Base-by-base conservation (phyloP, 2,329 filamentous ascomycete species). In the Zalaria obscura region DNA sequence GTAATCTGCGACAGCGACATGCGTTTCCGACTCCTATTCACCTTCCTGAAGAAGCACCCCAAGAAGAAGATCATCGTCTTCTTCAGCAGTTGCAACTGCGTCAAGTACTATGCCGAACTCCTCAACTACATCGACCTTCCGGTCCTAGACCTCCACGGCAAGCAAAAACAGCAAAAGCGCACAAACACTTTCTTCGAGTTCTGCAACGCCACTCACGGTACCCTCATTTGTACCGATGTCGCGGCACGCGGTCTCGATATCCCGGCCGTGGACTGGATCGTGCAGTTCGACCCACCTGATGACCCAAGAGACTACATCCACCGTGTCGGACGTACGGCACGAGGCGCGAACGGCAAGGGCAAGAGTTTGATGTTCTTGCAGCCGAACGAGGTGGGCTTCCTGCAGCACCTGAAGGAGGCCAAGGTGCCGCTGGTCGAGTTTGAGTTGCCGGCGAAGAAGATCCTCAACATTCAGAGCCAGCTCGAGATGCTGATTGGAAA, bases 131-230 rank as follows among this genome's bases (percentile, higher is more conserved):
- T 96, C 55, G 91, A 96, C 61, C 73, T 95, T 34, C 87, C 83
- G 4, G 84, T 93, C 3, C 72, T 93, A 35, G 82, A 85, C 52
- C 70, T 93, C 5, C 85, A 93, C 61, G 91, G 87, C 51, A 95
- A 98, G 66, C 86, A 94, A 65, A 98, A 98, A 66, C 91, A 98
- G 64, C 87, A 95, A 64, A 94, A 94, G 63, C 83, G 91, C n/a
- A 98, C 91, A 25, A 93, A 93, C 58, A 94, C 87, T 1, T 98
- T 98, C 62, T 98, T 96, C 62, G 89, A 96, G 60, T 98, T 98
- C 60, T 80, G 77, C 56, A 87, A 88, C 55, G 81, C 88, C 11
- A 79, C 78, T 50, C 76, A 83, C 50, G 91, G 89, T 25, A 93
- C 84, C 1, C 65, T 98, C 41, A 91, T 98, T 52, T 95, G 88